phyloP scores from a whole-genome alignment of 2,329 filamentous ascomycete genomes.

The Bipolaris gigantea region DNA sequence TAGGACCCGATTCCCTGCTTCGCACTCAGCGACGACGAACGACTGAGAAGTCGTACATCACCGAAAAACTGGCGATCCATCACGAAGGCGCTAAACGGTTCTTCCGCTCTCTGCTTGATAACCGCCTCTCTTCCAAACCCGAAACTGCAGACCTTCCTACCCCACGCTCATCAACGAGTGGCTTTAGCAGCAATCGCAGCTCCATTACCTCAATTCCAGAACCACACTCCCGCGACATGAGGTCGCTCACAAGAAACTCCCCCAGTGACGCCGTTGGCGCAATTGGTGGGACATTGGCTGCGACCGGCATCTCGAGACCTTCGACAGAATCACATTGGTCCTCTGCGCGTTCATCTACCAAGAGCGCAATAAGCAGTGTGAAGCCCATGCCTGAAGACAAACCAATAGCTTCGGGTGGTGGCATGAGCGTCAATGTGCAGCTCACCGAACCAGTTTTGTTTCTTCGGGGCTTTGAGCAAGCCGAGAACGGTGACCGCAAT shows the following conservation, averaged over 20 bases:
- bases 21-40: conserved; percentile 33
- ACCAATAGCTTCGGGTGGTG: conserved; percentile 77
- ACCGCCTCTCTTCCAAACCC: conserved; percentile 31
- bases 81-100: conserved; percentile 55
- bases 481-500: conserved; percentile 63
- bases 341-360: conserved; percentile 38
- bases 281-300: conserved; percentile 37
- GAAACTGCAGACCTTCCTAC: conserved; percentile 26
- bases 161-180: conserved; percentile 33
- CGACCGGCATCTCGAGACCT: conserved; percentile 46
- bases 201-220: conserved; percentile 34
- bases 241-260: conserved; percentile 45
- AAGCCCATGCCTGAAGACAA: conserved; percentile 56
- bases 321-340: conserved; percentile 46
- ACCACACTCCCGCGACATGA: conserved; percentile 43
- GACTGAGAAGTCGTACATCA: conserved; percentile 41
- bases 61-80: conserved; percentile 55
- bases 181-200: conserved; percentile 25
- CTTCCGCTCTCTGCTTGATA: conserved; percentile 51
- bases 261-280: conserved; percentile 35
- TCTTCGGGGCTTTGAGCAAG: conserved; percentile 75
- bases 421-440: conserved; percentile 71
- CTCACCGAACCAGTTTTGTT: conserved; percentile 81
- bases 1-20: conserved; percentile 47
- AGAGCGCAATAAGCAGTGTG: conserved; percentile 40